Evolutionary conservation across 345 rosid genomes (phyloP).

Genomic region (Gossypium herbaceum): DNA sequence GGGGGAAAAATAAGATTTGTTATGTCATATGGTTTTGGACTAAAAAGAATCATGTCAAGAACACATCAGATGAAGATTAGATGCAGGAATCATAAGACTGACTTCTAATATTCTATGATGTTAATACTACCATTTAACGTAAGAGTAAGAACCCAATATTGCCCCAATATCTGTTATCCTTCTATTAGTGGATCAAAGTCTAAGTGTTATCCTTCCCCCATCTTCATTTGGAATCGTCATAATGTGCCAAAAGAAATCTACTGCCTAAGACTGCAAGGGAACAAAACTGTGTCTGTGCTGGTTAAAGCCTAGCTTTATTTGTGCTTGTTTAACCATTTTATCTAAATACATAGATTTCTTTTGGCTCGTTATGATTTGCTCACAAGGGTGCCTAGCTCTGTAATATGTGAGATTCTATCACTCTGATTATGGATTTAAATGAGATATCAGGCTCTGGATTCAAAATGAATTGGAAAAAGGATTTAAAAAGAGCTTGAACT

Average conservation of each 20-base stretch:
- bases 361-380: too few species aligned
- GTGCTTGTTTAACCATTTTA: background rate
- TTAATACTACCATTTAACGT: background rate
- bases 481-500: background rate
- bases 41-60: background rate
- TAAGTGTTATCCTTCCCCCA: background rate
- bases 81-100: background rate
- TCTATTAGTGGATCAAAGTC: background rate
- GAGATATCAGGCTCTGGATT: background rate
- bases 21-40: background rate
- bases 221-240: background rate
- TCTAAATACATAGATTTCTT: background rate
- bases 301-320: background rate
- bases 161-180: background rate
- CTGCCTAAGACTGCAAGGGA: background rate
- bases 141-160: background rate
- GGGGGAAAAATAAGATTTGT: too few species aligned
- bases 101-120: background rate
- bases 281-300: background rate
- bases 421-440: background rate
- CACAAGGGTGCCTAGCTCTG: background rate
- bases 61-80: background rate
- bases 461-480: background rate
- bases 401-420: background rate
- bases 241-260: background rate